Base-by-base conservation (phyloP, 345 rosid genomes). In the Linum usitatissimum region DNA sequence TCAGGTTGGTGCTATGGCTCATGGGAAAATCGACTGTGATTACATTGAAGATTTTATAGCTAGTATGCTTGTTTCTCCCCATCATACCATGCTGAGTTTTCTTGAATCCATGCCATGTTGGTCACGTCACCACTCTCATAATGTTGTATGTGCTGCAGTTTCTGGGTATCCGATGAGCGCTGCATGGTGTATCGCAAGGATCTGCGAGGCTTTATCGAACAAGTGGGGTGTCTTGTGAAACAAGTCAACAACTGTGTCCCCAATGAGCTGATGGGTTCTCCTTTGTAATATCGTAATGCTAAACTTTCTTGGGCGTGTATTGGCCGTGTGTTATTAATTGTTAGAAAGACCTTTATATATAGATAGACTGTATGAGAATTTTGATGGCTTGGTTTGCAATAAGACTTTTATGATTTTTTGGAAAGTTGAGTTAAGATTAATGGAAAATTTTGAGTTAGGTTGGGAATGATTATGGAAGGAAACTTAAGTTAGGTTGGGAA, bases 151-250 rank as follows among this genome's bases (percentile, higher is more conserved):
- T 39, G 66, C 64, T 72, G 62, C 87, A 88, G 98, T 91, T 79
- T 91, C 96, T 53, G 90, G 81, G 36, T 91, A 88, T 72, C 96
- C 95, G 6, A 63, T 88, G 62, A 86, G 92, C 62, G 96, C 96
- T 58, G 98, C 95, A 1, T 83, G 85, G 67, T 88, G 95, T 65
- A 85, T 91, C 70, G 67, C 83, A 57, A 86, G 86, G 69, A 78
- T 88, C 65, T 85, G 89, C 19, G 96, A 88, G 75, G 92, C 88
- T 0, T 61, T 85, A 57, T 9, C 59, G 66, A 77, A 63, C 51
- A 71, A 45, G 10, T 45, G 51, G 51, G 51, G 51, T 15, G 51
- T 45, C 51, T 10, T 45, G 14, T 45, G 17, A 45, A 45, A 45
- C 51, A 45, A 45, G 17, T 45, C 17, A 45, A 10, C 51, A 45